phyloP scores from a whole-genome alignment of 2,329 filamentous ascomycete genomes.

The Venturia pyrina region DNA sequence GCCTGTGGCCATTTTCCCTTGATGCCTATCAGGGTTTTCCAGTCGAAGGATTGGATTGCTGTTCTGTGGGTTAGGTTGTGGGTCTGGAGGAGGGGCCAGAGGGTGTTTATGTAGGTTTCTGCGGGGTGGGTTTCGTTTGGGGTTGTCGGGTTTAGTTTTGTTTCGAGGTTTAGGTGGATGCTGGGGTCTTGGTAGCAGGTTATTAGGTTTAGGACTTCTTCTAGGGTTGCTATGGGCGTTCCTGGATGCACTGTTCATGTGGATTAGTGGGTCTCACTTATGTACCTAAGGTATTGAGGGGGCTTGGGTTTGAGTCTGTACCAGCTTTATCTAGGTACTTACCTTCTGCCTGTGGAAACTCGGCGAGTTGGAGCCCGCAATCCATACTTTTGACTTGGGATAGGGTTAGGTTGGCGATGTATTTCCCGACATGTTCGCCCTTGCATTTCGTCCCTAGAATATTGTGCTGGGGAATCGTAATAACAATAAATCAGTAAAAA shows the following conservation, averaged over 20 bases:
- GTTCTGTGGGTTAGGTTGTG: not conserved
- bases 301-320: too few species aligned
- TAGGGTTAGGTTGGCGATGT: slow-evolving; percentile 18
- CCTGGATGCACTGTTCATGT: slow-evolving; percentile 13
- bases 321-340: not conserved
- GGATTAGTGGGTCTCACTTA: too few species aligned
- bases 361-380: slow-evolving; percentile 16
- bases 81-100: not conserved
- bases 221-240: slow-evolving; percentile 18
- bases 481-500: too few species aligned
- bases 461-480: slow-evolving; percentile 11
- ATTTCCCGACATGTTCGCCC: slow-evolving; percentile 17
- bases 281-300: too few species aligned
- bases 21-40: not conserved
- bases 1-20: slow-evolving; percentile 6
- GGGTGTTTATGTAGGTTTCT: slow-evolving; percentile 16
- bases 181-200: slow-evolving; percentile 18
- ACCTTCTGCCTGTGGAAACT: slow-evolving; percentile 15
- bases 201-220: slow-evolving; percentile 18
- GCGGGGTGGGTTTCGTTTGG: slow-evolving; percentile 17
- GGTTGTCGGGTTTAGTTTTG: slow-evolving; percentile 18
- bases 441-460: slow-evolving; percentile 17
- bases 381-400: slow-evolving; percentile 19
- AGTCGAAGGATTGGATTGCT: slow-evolving; percentile 1
- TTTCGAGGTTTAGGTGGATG: slow-evolving; percentile 20